Conservation (phyloP, 306 rosid species). For the Arachis hypogaea region DNA sequence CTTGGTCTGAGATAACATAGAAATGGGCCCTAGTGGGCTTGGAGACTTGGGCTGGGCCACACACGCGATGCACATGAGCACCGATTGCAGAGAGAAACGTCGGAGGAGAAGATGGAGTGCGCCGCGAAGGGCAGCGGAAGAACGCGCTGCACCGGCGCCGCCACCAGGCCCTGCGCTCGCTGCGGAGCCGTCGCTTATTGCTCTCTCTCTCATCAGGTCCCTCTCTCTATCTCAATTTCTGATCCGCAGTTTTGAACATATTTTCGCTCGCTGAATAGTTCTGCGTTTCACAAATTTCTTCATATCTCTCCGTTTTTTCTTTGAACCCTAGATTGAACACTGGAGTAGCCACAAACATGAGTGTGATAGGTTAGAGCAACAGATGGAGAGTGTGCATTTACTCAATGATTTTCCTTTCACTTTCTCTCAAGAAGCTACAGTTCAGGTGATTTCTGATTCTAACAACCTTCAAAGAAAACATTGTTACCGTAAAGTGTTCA, state of each 20-base stretch:
- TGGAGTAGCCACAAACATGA: constrained; percentile 82
- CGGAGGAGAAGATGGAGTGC: constrained; percentile 64
- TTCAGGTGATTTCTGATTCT: constrained; percentile 53
- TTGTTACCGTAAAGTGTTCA: not conserved
- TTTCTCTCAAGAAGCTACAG: constrained; percentile 66
- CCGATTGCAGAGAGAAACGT: not conserved
- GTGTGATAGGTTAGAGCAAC: constrained; percentile 78
- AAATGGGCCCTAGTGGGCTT: not conserved
- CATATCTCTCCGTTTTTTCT: not conserved
- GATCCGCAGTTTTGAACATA: not conserved
- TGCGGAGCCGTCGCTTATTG: constrained; percentile 91
- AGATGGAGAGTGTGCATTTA: constrained; percentile 56
- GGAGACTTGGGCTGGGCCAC: constrained; percentile 11
- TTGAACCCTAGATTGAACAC: constrained; percentile 62
- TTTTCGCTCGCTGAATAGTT: not conserved
- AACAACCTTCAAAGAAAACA: not conserved
- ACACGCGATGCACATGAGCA: not conserved
- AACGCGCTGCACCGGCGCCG: constrained; percentile 62
- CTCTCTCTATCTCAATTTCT: constrained; percentile 36
- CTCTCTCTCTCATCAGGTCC: constrained; percentile 81
- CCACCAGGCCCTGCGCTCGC: constrained; percentile 63
- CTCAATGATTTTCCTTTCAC: constrained; percentile 84
- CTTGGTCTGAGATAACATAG: too few species aligned
- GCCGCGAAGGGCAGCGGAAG: constrained; percentile 78
- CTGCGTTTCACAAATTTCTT: constrained; percentile 18